A percentile compares a stretch with the other conserved stretches of the same genome.
phyloP scores from a whole-genome alignment of 106 monocot species.

The Dendrobium catenatum region DNA sequence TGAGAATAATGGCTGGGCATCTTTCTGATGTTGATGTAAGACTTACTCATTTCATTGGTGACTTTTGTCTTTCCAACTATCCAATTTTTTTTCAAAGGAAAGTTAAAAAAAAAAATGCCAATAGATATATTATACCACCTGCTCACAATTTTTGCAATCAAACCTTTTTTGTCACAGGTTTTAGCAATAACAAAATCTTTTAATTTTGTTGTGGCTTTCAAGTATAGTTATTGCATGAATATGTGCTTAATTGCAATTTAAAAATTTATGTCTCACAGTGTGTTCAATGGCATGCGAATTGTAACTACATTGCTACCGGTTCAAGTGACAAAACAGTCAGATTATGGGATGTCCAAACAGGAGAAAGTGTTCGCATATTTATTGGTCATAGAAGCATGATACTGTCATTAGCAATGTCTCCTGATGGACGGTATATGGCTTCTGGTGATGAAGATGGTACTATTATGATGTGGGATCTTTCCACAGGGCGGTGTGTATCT shows the following conservation, averaged over 20 bases:
- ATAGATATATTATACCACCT: no score
- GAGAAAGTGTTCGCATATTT: conserved; percentile 92
- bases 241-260: not conserved
- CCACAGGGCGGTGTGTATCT: conserved; percentile 72
- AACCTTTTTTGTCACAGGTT: no score
- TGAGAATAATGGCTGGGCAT: conserved; percentile 99
- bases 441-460: conserved; percentile 99
- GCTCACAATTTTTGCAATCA: no score
- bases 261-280: conserved; percentile 40
- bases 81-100: no score
- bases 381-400: conserved; percentile 92
- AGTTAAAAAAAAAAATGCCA: no score
- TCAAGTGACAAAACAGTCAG: conserved; percentile 96
- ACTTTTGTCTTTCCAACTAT: not conserved
- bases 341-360: conserved; percentile 93
- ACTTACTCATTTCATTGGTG: not conserved
- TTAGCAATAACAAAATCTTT: no score
- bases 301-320: conserved; percentile 93
- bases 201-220: no score
- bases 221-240: not conserved
- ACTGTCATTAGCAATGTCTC: conserved; percentile 87
- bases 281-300: conserved; percentile 96
- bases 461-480: conserved; percentile 97
- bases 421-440: conserved; percentile 94
- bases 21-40: conserved; percentile 99